Base-by-base conservation (phyloP, 129 eudicot genomes). In the Flaveria bidentis region DNA sequence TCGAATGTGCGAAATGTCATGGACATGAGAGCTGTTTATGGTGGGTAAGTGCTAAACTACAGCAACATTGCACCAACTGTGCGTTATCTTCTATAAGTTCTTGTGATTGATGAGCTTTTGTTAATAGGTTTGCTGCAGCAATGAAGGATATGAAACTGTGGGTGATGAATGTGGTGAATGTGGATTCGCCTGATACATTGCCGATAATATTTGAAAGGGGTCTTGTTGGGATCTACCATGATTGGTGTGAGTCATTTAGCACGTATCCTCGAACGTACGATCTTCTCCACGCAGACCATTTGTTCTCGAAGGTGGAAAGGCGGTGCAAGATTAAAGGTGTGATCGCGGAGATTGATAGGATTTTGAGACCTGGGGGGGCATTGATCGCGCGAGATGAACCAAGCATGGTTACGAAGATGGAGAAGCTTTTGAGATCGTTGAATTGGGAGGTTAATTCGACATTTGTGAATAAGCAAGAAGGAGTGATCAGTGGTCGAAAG, bases 11-110 rank as follows among this genome's bases (percentile, higher is more conserved):
- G 97, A 74, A 93, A 93, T 74, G 82, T 90, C 52, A 93, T 93
- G 96, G 98, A 93, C 88, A 88, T 90, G 97, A 88, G 96, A 85
- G 92, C 97, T 72, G 92, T 85, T 51, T 90, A 90, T 64, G 98
- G 98, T 50, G 98, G 98, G 96, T 78, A 87, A 70, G 45, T 72
- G 58, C 13, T 66, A n/a, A 66, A 49, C 18, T 2, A 17, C 36
- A 26, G 16, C 47, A 26, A 15, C 16, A 44, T 4, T 65, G 16
- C 2, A 0, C 12, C 36, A 30, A 30, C 36, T 3, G 5, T 3
- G 5, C 4, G 36, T 30, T 8, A 56, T 57, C 66, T 17, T 80
- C 70, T 75, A 45, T 68, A 17, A 17, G n/a, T 42, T 65, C 47
- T 17, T 63, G 11, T 73, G 12, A 64, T 53, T 5, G 33, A 56